A percentile compares a stretch with the other conserved stretches of the same genome.
These are phyloP conservation scores for Hypoxylon cercidicola DNA, from an alignment of 495 filamentous ascomycete genomes.

Conservation along the genomic window DNA sequence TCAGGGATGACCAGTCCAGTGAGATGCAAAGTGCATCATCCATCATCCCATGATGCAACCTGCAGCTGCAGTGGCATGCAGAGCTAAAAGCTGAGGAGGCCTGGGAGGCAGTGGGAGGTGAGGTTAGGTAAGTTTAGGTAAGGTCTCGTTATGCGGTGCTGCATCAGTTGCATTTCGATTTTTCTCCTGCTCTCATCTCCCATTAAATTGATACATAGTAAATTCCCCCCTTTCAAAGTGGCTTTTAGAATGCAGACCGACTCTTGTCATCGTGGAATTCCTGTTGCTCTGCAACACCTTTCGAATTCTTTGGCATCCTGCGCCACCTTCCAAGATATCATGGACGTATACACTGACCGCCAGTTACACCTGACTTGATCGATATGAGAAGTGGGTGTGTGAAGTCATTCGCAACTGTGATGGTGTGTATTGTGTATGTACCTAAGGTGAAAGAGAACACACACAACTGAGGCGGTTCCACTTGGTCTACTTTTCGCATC, in stretches of 20 bases:
- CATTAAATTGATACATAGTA: constrained; percentile 1
- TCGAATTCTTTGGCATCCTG: neutral
- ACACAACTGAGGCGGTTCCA: constrained; percentile 30
- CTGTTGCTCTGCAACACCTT: constrained; percentile 3
- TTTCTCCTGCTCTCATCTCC: neutral
- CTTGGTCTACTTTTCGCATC: constrained; percentile 27
- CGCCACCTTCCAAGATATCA: constrained; percentile 2
- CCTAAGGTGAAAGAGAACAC: no score
- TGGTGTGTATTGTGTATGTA: constrained; percentile 32
- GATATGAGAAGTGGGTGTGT: constrained; percentile 19
- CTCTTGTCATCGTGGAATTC: constrained; percentile 22
- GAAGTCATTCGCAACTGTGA: constrained; percentile 32
- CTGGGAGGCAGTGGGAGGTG: neutral
- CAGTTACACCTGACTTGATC: constrained; percentile 19
- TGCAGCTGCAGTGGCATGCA: constrained; percentile 29
- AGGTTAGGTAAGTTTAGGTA: neutral
- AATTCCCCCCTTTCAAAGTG: constrained; percentile 2
- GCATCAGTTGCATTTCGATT: constrained; percentile 11
- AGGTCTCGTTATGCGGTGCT: constrained; percentile 16
- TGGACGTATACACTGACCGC: neutral
- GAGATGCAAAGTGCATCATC: constrained; percentile 15
- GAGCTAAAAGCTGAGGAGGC: constrained; percentile 11
- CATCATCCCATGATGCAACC: constrained; percentile 17
- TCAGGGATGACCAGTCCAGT: constrained; percentile 20
- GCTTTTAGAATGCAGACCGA: neutral